Evolutionary conservation across 2,329 filamentous ascomycete genomes (phyloP).

Genomic region (Stachybotrys chlorohalonatus): DNA sequence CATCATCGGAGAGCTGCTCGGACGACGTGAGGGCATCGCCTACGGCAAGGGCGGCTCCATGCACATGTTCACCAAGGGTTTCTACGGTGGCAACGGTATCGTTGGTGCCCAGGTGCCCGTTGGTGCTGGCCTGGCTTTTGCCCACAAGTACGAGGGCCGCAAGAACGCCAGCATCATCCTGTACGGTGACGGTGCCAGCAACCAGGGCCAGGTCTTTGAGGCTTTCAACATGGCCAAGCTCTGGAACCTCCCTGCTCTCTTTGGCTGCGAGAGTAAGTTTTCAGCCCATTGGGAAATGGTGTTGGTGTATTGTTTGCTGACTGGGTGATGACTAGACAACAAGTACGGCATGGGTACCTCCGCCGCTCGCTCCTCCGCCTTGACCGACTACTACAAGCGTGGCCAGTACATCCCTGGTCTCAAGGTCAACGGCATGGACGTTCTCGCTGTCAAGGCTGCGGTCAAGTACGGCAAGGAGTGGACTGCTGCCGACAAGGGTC

Average conservation of each 20-base stretch:
- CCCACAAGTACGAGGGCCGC: conserved; percentile 85
- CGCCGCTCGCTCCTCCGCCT: conserved; percentile 82
- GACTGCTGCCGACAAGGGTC: conserved; percentile 74
- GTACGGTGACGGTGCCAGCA: conserved; percentile 96
- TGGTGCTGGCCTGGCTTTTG: conserved; percentile 91
- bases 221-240: conserved; percentile 99
- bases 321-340: conserved; percentile 62
- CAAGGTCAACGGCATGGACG: conserved; percentile 99
- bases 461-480: conserved; percentile 91
- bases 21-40: conserved; percentile 90
- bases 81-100: conserved; percentile 98
- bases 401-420: conserved; percentile 98
- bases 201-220: conserved; percentile 99
- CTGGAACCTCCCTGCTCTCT: conserved; percentile 92
- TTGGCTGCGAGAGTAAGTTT: conserved; percentile 91
- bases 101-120: conserved; percentile 98
- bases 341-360: conserved; percentile 99
- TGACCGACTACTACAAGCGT: conserved; percentile 99
- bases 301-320: conserved; percentile 3
- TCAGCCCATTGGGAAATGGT: neutral
- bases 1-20: conserved; percentile 93
- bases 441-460: conserved; percentile 93
- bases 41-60: conserved; percentile 99
- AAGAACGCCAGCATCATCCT: conserved; percentile 82
- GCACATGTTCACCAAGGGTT: conserved; percentile 99